These are phyloP conservation scores for Solanum pinnatisectum DNA, from an alignment of 257 asterid genomes.

Conservation along the genomic window DNA sequence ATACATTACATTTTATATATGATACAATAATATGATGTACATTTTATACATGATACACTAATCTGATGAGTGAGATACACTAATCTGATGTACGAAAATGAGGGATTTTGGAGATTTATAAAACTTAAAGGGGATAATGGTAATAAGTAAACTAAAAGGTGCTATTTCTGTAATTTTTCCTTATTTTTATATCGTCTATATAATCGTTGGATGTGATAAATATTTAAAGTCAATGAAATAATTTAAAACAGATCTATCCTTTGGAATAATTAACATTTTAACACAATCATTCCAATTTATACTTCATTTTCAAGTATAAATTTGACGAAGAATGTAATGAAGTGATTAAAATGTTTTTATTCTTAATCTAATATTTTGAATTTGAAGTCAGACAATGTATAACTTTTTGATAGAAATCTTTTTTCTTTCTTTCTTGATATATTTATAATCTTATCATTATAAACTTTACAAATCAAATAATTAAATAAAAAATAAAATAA, in stretches of 20 bases:
- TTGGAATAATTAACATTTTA: not conserved
- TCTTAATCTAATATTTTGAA: not conserved
- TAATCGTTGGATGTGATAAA: not conserved
- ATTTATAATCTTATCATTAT: not conserved
- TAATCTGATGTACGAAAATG: too few relatives aligned
- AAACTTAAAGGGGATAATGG: too few relatives aligned
- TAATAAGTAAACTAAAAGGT: too few relatives aligned
- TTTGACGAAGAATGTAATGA: not conserved
- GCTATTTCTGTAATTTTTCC: too few relatives aligned
- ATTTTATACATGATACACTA: too few relatives aligned
- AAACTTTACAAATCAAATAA: not conserved
- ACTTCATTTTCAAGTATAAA: not conserved
- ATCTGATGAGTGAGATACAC: too few relatives aligned
- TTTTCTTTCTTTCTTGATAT: not conserved
- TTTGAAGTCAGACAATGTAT: not conserved
- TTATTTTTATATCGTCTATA: not conserved
- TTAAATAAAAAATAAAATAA: not conserved
- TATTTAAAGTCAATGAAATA: not conserved
- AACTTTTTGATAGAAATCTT: not conserved
- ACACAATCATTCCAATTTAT: not conserved
- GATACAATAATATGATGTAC: too few relatives aligned
- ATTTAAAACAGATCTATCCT: not conserved
- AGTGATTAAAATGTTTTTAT: not conserved
- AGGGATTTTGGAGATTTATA: too few relatives aligned
- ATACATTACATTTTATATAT: too few relatives aligned